These are phyloP conservation scores for Mucor ambiguus DNA, from an alignment of 371 early-diverging fungal genomes.

Conservation along the genomic window DNA sequence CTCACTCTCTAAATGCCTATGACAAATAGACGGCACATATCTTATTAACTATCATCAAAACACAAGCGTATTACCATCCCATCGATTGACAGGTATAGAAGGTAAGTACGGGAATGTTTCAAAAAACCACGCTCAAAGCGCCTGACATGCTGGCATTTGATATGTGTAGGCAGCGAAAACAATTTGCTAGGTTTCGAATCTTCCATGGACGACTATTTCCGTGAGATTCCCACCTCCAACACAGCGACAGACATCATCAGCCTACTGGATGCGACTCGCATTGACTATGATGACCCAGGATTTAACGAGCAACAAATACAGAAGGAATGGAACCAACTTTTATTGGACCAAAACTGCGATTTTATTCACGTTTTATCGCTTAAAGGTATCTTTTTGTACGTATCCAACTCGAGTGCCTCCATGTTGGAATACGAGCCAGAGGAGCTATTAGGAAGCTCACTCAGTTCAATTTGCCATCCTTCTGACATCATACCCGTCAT, in stretches of 20 bases:
- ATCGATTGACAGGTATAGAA: not conserved
- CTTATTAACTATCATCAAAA: constrained; percentile 30
- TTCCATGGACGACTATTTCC: constrained; percentile 26
- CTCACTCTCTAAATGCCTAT: not conserved
- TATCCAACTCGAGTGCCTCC: constrained; percentile 34
- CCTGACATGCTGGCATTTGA: not conserved
- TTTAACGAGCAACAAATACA: constrained; percentile 29
- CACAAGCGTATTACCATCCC: constrained; percentile 5
- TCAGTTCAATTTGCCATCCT: constrained; percentile 63
- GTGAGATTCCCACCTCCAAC: constrained; percentile 18
- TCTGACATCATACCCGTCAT: constrained; percentile 66
- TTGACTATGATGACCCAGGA: not conserved
- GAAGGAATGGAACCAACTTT: constrained; percentile 35
- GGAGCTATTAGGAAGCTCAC: constrained; percentile 54
- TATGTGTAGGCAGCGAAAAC: not conserved
- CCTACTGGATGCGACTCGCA: constrained; percentile 6
- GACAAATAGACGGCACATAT: constrained; percentile 23
- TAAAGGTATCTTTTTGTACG: constrained; percentile 64
- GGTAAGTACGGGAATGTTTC: not conserved
- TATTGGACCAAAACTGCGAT: constrained; percentile 43
- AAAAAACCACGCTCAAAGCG: not conserved
- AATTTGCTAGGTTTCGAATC: not conserved
- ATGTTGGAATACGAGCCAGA: constrained; percentile 53
- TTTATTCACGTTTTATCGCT: constrained; percentile 64
- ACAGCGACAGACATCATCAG: not conserved